Percentiles rank a stretch among this genome's conserved stretches.
Evolutionary conservation across 2,329 filamentous ascomycete genomes (phyloP).

Genomic region (Bipolaris bicolor): DNA sequence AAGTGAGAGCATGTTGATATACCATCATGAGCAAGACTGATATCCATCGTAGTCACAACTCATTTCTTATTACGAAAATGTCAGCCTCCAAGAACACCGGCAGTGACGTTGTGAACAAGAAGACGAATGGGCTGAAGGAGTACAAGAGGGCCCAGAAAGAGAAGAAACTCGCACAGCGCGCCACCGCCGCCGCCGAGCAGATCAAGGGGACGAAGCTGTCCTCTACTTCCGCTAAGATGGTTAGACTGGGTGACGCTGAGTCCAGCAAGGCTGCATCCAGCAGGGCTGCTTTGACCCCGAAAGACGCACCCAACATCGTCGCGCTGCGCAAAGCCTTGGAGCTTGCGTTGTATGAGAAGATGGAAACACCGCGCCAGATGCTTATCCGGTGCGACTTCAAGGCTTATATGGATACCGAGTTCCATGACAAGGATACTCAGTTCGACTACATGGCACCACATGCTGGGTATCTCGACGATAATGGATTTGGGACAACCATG

Average conservation of each 20-base stretch:
- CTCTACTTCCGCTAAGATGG: background rate
- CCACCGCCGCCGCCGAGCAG: conserved; percentile 1
- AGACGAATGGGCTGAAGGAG: conserved; percentile 8
- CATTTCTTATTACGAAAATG: background rate
- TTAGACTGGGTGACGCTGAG: background rate
- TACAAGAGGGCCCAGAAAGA: conserved; percentile 15
- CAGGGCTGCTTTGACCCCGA: too few species aligned
- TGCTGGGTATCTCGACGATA: background rate
- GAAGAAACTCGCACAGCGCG: conserved; percentile 5
- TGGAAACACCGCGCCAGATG: conserved; percentile 13
- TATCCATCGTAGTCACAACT: background rate
- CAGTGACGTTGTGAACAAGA: background rate
- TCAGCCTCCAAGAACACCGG: too few species aligned
- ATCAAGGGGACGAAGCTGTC: background rate
- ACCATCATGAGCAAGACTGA: background rate
- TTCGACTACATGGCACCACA: background rate
- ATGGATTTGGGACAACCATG: background rate
- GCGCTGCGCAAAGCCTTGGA: conserved; percentile 7
- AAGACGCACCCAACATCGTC: background rate
- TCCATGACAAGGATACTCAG: background rate
- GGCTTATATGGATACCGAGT: conserved; percentile 5
- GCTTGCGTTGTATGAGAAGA: conserved; percentile 4
- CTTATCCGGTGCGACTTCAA: conserved; percentile 1
- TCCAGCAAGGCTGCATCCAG: background rate
- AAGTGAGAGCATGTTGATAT: background rate